Base-by-base conservation (phyloP, 352 stramenopile species). In the Lagenidium sp. region DNA sequence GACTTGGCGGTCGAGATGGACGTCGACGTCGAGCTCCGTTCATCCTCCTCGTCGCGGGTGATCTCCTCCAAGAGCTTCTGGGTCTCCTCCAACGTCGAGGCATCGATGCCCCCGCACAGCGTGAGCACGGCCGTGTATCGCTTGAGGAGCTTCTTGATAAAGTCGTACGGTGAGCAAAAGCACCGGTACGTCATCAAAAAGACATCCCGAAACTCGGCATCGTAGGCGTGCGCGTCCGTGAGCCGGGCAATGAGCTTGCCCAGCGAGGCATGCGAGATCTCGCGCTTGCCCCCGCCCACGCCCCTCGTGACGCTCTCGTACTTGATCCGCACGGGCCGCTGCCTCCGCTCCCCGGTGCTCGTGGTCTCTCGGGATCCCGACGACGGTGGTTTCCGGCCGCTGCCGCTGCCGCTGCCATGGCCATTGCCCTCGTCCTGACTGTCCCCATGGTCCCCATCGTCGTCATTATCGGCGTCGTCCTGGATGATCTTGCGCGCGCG, bases 71-170 rank as follows among this genome's bases (percentile, higher is more conserved):
- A 53, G 21, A 86, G 22, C 10, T 57, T 45, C 50, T 90, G 69
- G 3, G 70, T 86, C 53, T 85, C 66, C 38, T 68, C 52, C 15
- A 86, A 55, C 6, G 63, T 70, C 23, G 78, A 60, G 0, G 59
- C 54, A 41, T 84, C 68, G 6, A 85, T 29, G 0, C 58, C 63
- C 0, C 54, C 58, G 25, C 72, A 84, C 3, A 90, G 39, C 6
- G 65, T 79, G 6, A 85, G 45, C 32, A 90, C 78, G 0, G 78
- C 81, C 3, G 59, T 84, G 53, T 94, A 94, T 7, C 81, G 66
- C 51, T 94, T 94, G 55, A 85, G 64, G 13, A 94, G 63, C 47
- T 94, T 94, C 58, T 91, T 91, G 41, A 94, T 69, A 29, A 94
- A 88, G 35, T 94, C 81, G 38, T 91, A 91, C 2, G 79, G 66